Percentiles rank a stretch among this genome's conserved stretches.
Conservation (phyloP, 179 eudicot species). For the Carnegiea gigantea region DNA sequence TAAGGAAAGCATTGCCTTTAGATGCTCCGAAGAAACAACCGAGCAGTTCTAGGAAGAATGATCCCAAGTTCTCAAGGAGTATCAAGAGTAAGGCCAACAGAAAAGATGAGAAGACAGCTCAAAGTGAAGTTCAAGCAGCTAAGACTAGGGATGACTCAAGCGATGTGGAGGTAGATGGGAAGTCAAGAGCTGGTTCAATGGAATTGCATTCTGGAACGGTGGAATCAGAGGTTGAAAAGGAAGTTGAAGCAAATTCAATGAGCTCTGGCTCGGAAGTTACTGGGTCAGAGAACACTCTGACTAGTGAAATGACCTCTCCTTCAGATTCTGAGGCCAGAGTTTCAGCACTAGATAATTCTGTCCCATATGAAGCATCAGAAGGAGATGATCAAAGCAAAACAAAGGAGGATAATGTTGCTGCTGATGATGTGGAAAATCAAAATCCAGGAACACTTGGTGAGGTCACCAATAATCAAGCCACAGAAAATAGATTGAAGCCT, state of each 20-base stretch:
- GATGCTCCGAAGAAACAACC: slow-evolving; percentile 28
- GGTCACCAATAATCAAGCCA: slow-evolving; percentile 44
- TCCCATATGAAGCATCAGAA: background rate
- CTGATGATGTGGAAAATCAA: slow-evolving; percentile 24
- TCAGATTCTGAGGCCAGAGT: slow-evolving; percentile 11
- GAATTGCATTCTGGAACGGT: slow-evolving; percentile 2
- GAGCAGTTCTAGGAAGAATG: slow-evolving; percentile 16
- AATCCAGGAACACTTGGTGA: slow-evolving; percentile 26
- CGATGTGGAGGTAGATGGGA: slow-evolving; percentile 35
- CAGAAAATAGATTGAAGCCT: slow-evolving; percentile 65
- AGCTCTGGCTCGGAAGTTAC: slow-evolving; percentile 25
- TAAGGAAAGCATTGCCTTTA: slow-evolving; percentile 21
- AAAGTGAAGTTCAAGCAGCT: slow-evolving; percentile 19
- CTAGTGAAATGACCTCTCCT: slow-evolving; percentile 18
- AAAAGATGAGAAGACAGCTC: slow-evolving; percentile 21
- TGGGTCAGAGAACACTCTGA: slow-evolving; percentile 13
- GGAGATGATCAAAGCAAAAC: slow-evolving; percentile 8
- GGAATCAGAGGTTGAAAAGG: slow-evolving; percentile 14
- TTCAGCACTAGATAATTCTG: slow-evolving; percentile 10
- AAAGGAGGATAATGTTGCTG: slow-evolving; percentile 12
- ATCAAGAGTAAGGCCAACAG: slow-evolving; percentile 29
- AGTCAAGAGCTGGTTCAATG: slow-evolving; percentile 30
- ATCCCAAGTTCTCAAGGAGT: slow-evolving; percentile 23
- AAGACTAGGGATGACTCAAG: slow-evolving; percentile 26
- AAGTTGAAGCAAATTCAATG: slow-evolving; percentile 10